Base-by-base conservation (phyloP, 345 rosid species). In the Gossypium longicalyx region DNA sequence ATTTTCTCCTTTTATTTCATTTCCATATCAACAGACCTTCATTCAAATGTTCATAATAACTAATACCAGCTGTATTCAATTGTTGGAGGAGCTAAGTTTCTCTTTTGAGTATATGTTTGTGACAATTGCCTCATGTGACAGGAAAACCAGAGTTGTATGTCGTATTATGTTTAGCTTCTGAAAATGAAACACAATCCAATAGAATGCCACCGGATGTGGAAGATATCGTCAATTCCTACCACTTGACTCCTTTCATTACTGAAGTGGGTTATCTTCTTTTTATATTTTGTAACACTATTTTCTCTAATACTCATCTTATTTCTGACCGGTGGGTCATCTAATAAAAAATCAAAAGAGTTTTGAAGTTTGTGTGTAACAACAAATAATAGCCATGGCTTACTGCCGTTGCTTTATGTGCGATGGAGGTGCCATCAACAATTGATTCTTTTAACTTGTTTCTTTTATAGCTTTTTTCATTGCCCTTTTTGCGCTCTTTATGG, bases 241-340 rank as follows among this genome's bases (percentile, higher is more conserved):
- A 88, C 83, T 87, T 94, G 91, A 83, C 89, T 89, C 88, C 92
- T 83, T 90, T 90, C 82, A 74, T 86, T 67, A 79, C 90, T 72
- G 76, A 94, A 87, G 93, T 90, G 82, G 80, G 97, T 87, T 76
- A 29, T 76, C 69, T 72, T 75, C 59, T 80, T 80, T 44, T 73
- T 76, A 62, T 19, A 1, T 77, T 67, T 56, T 54, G 57, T 64
- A 44, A 5, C 9, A 17, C 1, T 72, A 13, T 51, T 29, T 45
- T 67, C 1, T 66, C n/a, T 44, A 20, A 19, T 10, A 41, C 27
- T 20, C 8, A n/a, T 65, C 20, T 29, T 51, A 2, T 9, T 10
- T 44, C 19, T n/a, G 22, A 12, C 38, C 34, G 22, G 12, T 45
- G 54, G 54, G 4, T 12, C 56, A 7, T 25, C 43, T 67, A 7